Percentiles rank a stretch among this genome's conserved stretches.
Evolutionary conservation across 768 basidiomycete genomes (phyloP).

Genomic region (Boletus bicolor): DNA sequence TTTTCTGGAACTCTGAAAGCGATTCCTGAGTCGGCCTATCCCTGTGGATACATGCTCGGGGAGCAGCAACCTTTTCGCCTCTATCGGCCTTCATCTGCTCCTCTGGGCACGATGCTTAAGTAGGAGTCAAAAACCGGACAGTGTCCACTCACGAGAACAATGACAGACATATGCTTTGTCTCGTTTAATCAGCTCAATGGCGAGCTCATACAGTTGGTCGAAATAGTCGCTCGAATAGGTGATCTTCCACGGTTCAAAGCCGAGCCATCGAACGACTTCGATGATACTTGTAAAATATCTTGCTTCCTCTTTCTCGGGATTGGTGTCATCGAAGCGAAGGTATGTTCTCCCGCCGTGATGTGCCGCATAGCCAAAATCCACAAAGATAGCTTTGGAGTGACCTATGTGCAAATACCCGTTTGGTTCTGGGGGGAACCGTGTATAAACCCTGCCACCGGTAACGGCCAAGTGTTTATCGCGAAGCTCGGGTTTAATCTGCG

Average conservation of each 20-base stretch:
- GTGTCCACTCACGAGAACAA: constrained; percentile 74
- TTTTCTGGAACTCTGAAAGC: constrained; percentile 80
- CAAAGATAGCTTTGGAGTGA: constrained; percentile 97
- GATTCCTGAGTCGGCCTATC: constrained; percentile 84
- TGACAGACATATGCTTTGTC: constrained; percentile 96
- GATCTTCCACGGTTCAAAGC: constrained; percentile 97
- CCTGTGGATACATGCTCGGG: constrained; percentile 84
- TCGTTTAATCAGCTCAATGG: constrained; percentile 81
- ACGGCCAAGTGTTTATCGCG: constrained; percentile 76
- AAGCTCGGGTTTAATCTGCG: constrained; percentile 74
- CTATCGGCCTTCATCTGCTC: constrained; percentile 89
- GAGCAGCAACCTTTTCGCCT: constrained; percentile 79
- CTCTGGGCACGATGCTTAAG: constrained; percentile 44
- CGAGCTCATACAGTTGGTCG: constrained; percentile 78
- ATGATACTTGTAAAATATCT: constrained; percentile 95
- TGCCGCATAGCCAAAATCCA: constrained; percentile 98
- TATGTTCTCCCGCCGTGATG: constrained; percentile 91
- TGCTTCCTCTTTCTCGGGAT: constrained; percentile 96
- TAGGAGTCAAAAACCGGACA: not conserved
- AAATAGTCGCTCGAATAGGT: constrained; percentile 99
- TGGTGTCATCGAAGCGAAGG: constrained; percentile 96
- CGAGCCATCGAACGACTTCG: constrained; percentile 94
- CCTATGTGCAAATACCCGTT: constrained; percentile 96
- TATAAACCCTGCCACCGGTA: constrained; percentile 84
- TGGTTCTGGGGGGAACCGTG: constrained; percentile 97